phyloP scores from a whole-genome alignment of 306 rosid genomes.

The Ormosia semicastrata region DNA sequence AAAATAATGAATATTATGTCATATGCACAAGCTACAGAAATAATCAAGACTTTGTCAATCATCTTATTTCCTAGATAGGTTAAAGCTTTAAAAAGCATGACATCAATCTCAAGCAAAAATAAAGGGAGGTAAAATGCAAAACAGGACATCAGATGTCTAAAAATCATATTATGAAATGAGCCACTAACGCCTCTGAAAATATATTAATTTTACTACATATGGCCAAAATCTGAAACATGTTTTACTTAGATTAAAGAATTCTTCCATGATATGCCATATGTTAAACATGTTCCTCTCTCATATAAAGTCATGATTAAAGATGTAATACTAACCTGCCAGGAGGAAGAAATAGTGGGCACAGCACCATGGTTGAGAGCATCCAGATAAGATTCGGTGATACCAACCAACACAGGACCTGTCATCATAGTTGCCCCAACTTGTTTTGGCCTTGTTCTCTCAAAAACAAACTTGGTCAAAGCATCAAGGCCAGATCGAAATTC shows the following conservation, averaged over 20 bases:
- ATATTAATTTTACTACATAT: not conserved
- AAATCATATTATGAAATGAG: not conserved
- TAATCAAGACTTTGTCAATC: not conserved
- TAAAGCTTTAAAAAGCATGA: not conserved
- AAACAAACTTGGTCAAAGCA: constrained; percentile 70
- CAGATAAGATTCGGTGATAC: constrained; percentile 73
- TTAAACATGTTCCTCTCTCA: not conserved
- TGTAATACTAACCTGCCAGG: constrained; percentile 74
- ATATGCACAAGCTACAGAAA: not conserved
- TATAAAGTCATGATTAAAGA: not conserved
- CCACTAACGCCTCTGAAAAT: not conserved
- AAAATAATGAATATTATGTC: not conserved
- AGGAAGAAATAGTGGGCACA: constrained; percentile 77
- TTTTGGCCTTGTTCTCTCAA: constrained; percentile 84
- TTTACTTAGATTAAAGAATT: not conserved
- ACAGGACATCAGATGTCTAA: not conserved
- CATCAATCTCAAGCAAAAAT: not conserved
- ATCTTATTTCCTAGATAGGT: not conserved
- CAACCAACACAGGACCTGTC: constrained; percentile 79
- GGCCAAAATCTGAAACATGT: not conserved
- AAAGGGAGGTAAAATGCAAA: not conserved
- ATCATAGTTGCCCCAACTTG: constrained; percentile 78
- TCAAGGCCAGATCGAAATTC: constrained; percentile 74
- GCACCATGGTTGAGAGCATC: constrained; percentile 85
- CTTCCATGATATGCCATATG: not conserved